phyloP scores from a whole-genome alignment of 2,329 filamentous ascomycete species.

The Parafenestella ontariensis region DNA sequence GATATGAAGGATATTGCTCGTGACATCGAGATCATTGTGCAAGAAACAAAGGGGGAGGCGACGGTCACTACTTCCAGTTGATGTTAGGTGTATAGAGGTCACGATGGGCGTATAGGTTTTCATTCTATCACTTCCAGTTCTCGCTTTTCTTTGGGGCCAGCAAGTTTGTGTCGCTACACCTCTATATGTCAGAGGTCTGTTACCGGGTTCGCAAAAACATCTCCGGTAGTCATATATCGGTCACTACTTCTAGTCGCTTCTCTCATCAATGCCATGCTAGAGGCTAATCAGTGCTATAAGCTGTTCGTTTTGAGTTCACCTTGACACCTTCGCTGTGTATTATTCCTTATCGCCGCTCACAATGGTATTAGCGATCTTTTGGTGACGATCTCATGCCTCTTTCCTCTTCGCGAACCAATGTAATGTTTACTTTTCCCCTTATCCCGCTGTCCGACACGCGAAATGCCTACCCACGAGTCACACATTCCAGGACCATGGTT shows the following conservation, averaged over 20 bases:
- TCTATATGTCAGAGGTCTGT: too few relatives aligned
- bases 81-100: not conserved
- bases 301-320: not conserved
- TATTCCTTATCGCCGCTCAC: not conserved
- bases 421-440: not conserved
- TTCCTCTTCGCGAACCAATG: not conserved
- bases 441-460: too few relatives aligned
- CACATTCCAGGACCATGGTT: not conserved
- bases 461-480: not conserved
- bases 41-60: not conserved
- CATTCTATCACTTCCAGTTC: too few relatives aligned
- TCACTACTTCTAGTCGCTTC: not conserved
- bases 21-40: constrained; percentile 5
- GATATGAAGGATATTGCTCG: not conserved
- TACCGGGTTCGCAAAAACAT: too few relatives aligned
- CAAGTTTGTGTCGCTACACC: too few relatives aligned
- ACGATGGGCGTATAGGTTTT: too few relatives aligned
- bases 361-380: not conserved
- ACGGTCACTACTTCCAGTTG: not conserved
- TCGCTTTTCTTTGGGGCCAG: not conserved
- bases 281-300: not conserved
- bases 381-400: not conserved
- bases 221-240: not conserved
- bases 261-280: not conserved
- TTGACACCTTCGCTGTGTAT: not conserved